phyloP scores from a whole-genome alignment of 306 rosid species.

The Cicer bijugum region DNA sequence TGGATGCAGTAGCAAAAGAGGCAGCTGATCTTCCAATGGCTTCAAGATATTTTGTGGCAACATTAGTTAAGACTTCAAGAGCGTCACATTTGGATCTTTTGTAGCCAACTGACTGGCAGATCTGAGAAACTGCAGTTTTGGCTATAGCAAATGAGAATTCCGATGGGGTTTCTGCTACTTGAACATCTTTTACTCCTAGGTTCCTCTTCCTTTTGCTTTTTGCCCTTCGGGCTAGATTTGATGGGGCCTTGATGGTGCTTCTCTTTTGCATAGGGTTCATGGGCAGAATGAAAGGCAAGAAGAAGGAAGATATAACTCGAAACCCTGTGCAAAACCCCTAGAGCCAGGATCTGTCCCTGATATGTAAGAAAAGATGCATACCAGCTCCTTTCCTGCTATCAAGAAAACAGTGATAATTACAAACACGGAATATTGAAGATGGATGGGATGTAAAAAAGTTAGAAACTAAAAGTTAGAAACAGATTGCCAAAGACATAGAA shows the following conservation, averaged over 20 bases:
- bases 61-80: slow-evolving; percentile 61
- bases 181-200: slow-evolving; percentile 12
- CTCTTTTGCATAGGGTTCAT: slow-evolving; percentile 45
- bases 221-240: slow-evolving; percentile 35
- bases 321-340: slow-evolving; percentile 35
- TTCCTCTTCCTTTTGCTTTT: slow-evolving; percentile 45
- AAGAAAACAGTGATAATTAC: not conserved
- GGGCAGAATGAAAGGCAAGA: not conserved
- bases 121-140: slow-evolving; percentile 69
- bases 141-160: slow-evolving; percentile 62
- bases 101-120: slow-evolving; percentile 66
- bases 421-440: not conserved
- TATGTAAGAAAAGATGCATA: slow-evolving; percentile 25
- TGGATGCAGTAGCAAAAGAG: slow-evolving; percentile 55
- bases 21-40: slow-evolving; percentile 55
- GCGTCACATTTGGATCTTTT: slow-evolving; percentile 50
- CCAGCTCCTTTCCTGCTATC: slow-evolving; percentile 46
- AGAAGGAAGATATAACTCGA: slow-evolving; percentile 22
- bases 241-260: slow-evolving; percentile 22
- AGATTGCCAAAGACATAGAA: not conserved
- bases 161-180: slow-evolving; percentile 50
- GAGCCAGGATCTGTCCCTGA: slow-evolving; percentile 18
- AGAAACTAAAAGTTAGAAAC: not conserved
- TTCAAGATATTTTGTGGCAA: slow-evolving; percentile 57
- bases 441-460: not conserved